These are phyloP conservation scores for Bimuria novae-zelandiae DNA, from an alignment of 2,329 filamentous ascomycete species.

Conservation along the genomic window DNA sequence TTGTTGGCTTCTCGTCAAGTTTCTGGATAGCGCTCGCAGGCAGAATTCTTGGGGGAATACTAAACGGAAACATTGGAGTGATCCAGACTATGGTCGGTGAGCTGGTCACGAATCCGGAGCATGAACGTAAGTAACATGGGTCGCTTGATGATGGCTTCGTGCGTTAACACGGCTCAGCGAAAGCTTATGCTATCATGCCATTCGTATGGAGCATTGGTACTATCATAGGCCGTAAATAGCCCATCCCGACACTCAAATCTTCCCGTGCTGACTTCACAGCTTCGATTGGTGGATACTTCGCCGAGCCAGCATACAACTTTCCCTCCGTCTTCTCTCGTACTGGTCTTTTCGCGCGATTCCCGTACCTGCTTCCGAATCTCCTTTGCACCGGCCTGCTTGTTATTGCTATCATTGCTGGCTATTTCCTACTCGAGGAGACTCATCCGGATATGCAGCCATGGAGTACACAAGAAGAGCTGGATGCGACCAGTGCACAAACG, in stretches of 20 bases:
- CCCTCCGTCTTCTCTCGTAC: constrained; percentile 69
- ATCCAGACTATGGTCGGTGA: constrained; percentile 93
- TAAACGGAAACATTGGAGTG: constrained; percentile 91
- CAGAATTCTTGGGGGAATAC: constrained; percentile 74
- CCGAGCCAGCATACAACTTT: constrained; percentile 75
- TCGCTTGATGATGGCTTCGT: not conserved
- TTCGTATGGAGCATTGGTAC: constrained; percentile 93
- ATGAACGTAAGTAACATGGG: constrained; percentile 72
- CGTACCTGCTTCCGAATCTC: constrained; percentile 87
- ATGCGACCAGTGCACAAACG: constrained; percentile 62
- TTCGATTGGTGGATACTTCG: constrained; percentile 84
- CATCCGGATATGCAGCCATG: constrained; percentile 78
- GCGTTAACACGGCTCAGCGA: constrained; percentile 56
- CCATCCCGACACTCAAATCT: not conserved
- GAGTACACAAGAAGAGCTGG: constrained; percentile 46
- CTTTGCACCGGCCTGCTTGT: constrained; percentile 78
- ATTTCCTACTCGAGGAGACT: constrained; percentile 82
- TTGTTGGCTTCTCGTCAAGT: constrained; percentile 81
- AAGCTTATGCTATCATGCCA: constrained; percentile 88
- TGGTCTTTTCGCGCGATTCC: constrained; percentile 75
- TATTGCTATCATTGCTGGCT: constrained; percentile 79
- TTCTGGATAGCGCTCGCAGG: constrained; percentile 83
- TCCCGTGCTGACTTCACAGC: constrained; percentile 47
- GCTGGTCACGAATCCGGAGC: constrained; percentile 78
- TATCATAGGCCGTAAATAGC: constrained; percentile 67